Conservation (phyloP, 495 filamentous ascomycete genomes). For the Ascodesmis nigricans region DNA sequence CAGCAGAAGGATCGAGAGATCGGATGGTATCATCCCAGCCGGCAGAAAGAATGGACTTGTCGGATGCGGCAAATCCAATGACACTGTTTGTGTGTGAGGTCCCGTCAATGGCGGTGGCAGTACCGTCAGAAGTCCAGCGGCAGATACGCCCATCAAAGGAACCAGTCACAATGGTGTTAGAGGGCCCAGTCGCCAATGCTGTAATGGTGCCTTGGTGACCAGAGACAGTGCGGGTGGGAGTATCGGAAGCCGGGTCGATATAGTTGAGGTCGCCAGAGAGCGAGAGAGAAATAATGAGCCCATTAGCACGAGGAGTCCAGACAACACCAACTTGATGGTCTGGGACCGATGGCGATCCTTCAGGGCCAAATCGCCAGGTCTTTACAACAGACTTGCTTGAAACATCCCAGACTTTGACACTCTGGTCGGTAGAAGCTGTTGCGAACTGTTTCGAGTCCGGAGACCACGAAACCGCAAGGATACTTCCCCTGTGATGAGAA, state of each 20-base stretch:
- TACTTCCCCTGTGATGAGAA: constrained; percentile 58
- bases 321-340: constrained; percentile 91
- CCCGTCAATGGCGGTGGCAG: constrained; percentile 47
- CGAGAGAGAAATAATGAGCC: constrained; percentile 69
- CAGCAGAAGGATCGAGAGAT: constrained; percentile 39
- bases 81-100: constrained; percentile 64
- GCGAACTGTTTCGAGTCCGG: constrained; percentile 73
- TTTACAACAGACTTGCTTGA: constrained; percentile 39
- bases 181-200: constrained; percentile 35
- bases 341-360: constrained; percentile 45
- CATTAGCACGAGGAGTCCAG: constrained; percentile 68
- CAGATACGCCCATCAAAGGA: constrained; percentile 76
- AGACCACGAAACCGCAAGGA: constrained; percentile 79
- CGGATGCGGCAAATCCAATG: constrained; percentile 41
- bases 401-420: constrained; percentile 73
- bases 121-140: constrained; percentile 54
- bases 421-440: constrained; percentile 82
- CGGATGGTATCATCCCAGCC: constrained; percentile 92
- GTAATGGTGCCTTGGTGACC: constrained; percentile 93
- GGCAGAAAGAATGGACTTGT: constrained; percentile 51
- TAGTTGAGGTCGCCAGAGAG: constrained; percentile 83
- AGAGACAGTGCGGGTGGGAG: constrained; percentile 48
- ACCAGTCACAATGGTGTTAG: constrained; percentile 55
- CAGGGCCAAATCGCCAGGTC: constrained; percentile 73
- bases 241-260: constrained; percentile 42